Base-by-base conservation (phyloP, 2,329 filamentous ascomycete genomes). In the Leptosphaerulina australis region DNA sequence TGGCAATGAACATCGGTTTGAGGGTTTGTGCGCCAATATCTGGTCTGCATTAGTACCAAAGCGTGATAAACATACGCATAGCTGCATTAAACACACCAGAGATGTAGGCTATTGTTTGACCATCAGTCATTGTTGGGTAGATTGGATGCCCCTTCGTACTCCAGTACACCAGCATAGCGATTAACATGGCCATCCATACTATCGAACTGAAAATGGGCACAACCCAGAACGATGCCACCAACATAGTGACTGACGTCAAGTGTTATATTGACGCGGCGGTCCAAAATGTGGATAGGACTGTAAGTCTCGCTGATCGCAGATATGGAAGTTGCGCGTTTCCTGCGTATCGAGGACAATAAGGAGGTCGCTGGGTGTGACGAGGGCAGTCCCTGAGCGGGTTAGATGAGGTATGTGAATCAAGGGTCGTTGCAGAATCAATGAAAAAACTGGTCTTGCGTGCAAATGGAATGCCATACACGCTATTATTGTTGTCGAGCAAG, bases 1-100 rank as follows among this genome's bases (percentile, higher is more conserved):
- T 87, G 25, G 85, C 79, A 64, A 94, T 86, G 77, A 94, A 94
- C 55, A 93, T 79, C 2, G 90, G 89, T 68, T 92, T 88, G 14
- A 92, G 80, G 21, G 78, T 72, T 43, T 77, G 73, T 0, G 83
- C 83, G 39, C 83, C 84, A 48, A 86, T 74, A 63, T 87, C 83
- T 59, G 50, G 6, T 28, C 24, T 26, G 71, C 72, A 62, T 67
- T 40, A 66, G 57, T 12, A 15, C 4, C 18, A 25, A 15, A 9
- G 7, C n/a, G 11, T 15, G 14, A 20, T 10, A 4, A 2, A n/a
- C 14, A 11, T 15, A 11, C 5, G 7, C 6, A 10, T 3, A 7
- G n/a, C n/a, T 4, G 10, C 28, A 21, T 44, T 4, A 24, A n/a
- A 34, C 54, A 22, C 77, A 72, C 88, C 84, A 59, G 84, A 88